These are phyloP conservation scores for Globisporangium alternatum DNA, from an alignment of 352 stramenopile species.

Conservation along the genomic window DNA sequence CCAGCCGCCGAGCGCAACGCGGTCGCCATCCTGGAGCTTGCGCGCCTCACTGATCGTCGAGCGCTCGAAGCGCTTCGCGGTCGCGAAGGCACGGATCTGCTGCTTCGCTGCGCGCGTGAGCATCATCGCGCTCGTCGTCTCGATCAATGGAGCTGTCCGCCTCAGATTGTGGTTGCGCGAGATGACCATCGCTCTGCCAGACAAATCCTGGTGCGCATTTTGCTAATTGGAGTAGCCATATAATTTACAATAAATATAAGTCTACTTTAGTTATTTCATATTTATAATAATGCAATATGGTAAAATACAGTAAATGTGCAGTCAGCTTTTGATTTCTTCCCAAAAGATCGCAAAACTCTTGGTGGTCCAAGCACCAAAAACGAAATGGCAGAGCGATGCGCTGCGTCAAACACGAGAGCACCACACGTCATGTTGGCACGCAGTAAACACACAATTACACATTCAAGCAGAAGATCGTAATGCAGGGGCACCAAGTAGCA, in stretches of 20 bases:
- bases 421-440: background rate
- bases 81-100: background rate
- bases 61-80: constrained; percentile 16
- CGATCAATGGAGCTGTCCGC: background rate
- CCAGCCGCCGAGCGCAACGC: constrained; percentile 83
- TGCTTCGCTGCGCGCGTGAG: constrained; percentile 3
- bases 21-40: constrained; percentile 32
- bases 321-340: no score
- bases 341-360: no score
- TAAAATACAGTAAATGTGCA: no score
- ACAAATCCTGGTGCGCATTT: constrained; percentile 3
- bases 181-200: constrained; percentile 11
- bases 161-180: background rate
- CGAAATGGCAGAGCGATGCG: no score
- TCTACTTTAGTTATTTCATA: no score
- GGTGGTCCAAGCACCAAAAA: no score
- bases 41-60: constrained; percentile 47
- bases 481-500: background rate
- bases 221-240: background rate
- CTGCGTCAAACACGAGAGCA: no score
- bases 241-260: no score
- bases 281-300: no score
- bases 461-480: background rate
- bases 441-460: background rate
- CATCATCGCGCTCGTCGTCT: background rate